Conservation (phyloP, 2,329 filamentous ascomycete species). For the Beauveria bassiana region DNA sequence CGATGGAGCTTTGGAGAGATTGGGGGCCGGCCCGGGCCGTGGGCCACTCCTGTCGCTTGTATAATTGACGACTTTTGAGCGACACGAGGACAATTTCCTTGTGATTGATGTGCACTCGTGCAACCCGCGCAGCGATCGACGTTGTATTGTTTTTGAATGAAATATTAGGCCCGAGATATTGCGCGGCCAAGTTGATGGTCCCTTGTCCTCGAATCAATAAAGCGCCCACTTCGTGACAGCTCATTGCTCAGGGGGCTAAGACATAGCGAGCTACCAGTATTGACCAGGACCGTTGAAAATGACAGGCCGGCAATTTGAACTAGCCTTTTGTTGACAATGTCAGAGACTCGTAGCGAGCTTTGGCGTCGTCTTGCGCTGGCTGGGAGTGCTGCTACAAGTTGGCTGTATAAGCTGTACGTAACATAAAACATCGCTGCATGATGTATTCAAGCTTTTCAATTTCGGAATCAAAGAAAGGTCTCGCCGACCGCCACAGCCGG, state of each 20-base stretch:
- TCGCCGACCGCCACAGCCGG: background rate
- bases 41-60: background rate
- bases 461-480: background rate
- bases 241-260: background rate
- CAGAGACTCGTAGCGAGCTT: background rate
- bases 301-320: background rate
- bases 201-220: background rate
- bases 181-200: background rate
- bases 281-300: constrained; percentile 1
- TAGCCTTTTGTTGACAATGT: background rate
- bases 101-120: background rate
- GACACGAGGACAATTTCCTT: background rate
- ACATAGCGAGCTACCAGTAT: background rate
- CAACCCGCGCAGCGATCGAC: background rate
- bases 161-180: background rate
- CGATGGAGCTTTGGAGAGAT: background rate
- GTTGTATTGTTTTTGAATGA: background rate
- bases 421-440: background rate
- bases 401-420: background rate
- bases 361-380: background rate
- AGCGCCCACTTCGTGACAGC: background rate
- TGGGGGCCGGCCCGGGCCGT: background rate
- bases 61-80: background rate
- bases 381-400: background rate
- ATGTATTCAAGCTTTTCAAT: background rate